Percentiles rank a stretch among this genome's conserved stretches.
Evolutionary conservation across 768 basidiomycete genomes (phyloP).

Genomic region (Amanita rimosa): DNA sequence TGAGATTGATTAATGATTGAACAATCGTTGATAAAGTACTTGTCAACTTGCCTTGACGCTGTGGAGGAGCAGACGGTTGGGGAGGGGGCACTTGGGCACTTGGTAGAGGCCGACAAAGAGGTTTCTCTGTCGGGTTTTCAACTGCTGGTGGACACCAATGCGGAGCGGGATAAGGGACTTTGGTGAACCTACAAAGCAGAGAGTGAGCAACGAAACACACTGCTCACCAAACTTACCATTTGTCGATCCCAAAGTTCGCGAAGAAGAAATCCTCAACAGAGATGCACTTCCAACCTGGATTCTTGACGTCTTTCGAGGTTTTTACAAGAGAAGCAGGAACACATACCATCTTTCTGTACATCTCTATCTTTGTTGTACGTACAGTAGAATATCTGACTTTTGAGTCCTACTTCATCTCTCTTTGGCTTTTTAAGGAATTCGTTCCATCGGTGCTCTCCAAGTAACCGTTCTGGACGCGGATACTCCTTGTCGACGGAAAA

Average conservation of each 20-base stretch:
- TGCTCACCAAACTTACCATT: conserved; percentile 17
- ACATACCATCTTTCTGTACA: conserved; percentile 39
- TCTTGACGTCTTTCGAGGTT: background rate
- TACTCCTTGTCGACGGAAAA: conserved; percentile 32
- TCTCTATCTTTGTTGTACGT: conserved; percentile 28
- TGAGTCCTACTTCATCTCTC: conserved; percentile 23
- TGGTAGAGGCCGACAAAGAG: conserved; percentile 1
- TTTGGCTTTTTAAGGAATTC: conserved; percentile 30
- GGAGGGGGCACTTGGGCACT: background rate
- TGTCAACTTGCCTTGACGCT: background rate
- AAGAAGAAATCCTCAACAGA: conserved; percentile 32
- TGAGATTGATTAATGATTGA: background rate
- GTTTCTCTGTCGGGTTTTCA: background rate
- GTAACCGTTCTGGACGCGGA: conserved; percentile 21
- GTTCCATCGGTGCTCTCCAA: conserved; percentile 43
- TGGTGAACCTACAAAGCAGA: background rate
- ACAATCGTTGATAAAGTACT: background rate
- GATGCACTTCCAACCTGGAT: conserved; percentile 39
- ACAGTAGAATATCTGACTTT: conserved; percentile 31
- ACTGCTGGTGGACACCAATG: background rate
- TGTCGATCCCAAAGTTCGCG: conserved; percentile 21
- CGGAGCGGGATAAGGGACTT: background rate
- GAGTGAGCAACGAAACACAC: background rate
- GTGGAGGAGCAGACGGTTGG: background rate
- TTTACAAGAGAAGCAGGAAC: background rate